Percentiles rank a stretch among this genome's conserved stretches.
Evolutionary conservation across 2,329 filamentous ascomycete genomes (phyloP).

Genomic region (Penicillium sp.): DNA sequence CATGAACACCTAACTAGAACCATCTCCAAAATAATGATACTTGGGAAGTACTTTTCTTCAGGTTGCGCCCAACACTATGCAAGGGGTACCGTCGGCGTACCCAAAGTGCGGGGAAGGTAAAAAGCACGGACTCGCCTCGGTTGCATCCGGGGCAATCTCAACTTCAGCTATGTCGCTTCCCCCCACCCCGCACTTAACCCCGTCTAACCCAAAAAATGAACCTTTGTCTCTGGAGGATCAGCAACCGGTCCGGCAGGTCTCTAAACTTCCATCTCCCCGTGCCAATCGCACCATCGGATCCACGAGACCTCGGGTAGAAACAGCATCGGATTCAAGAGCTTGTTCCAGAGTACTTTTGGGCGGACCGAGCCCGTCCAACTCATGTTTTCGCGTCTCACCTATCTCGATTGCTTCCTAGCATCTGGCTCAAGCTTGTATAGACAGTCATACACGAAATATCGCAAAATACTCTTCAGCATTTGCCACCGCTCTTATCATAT

Average conservation of each 20-base stretch:
- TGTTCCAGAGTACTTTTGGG: neutral
- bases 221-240: neutral
- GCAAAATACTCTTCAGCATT: neutral
- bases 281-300: neutral
- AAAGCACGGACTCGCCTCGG: conserved; percentile 21
- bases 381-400: neutral
- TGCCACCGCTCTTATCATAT: neutral
- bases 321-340: neutral
- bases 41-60: neutral
- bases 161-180: neutral
- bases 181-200: neutral
- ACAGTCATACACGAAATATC: neutral
- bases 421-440: neutral
- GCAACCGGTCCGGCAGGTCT: neutral
- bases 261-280: neutral
- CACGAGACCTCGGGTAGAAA: neutral
- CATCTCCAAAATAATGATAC: neutral
- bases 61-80: neutral
- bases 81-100: conserved; percentile 9
- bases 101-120: conserved; percentile 26
- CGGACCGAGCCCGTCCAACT: neutral
- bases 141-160: conserved; percentile 2
- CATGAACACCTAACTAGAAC: too few species aligned
- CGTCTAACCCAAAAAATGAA: neutral
- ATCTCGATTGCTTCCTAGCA: neutral